Base-by-base conservation (phyloP, 1,284 basidiomycete species). In the Cryptococcus maquisensis region DNA sequence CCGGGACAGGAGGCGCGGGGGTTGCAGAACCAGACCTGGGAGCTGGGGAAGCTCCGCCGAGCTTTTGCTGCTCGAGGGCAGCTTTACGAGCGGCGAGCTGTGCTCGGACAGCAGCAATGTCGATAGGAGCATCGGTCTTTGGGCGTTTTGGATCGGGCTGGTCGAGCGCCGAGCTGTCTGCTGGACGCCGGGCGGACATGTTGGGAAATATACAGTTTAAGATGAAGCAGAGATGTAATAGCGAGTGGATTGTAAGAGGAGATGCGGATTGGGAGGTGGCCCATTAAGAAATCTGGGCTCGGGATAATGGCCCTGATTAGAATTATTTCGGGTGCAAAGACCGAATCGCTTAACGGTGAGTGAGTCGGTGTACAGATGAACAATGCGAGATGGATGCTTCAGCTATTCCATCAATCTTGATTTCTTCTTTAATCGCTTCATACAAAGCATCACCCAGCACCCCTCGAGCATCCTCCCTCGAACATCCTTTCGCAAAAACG, bases 11-110 rank as follows among this genome's bases (percentile, higher is more conserved):
- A 6, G 74, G 53, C 2, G 64, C 51, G 2, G 68, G 38, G 18
- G 61, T 48, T 26, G 56, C 40, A 16, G 59, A 21, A 12, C 59
- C 44, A 13, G 63, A 43, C 13, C 62, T 58, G 18, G 61, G 10
- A 75, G 72, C 35, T 15, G 68, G 58, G 15, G 74, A 66, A 38
- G 76, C 67, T 1, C 32, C 18, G 26, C 71, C 65, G 32, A 79
- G 71, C 10, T 78, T 77, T 44, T 77, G 82, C 3, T 72, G 73
- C 70, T 84, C 86, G 80, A 92, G 86, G 6, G 83, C 83, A 12
- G 89, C 88, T 52, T 90, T 82, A 71, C 88, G 88, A 12, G 90
- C 89, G 20, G 86, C 82, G 54, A 94, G 84, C 75, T 91, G 88
- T 10, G 90, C 90, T 53, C 71, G 65, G 49, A 77, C 75, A 44